Conservation (phyloP, 2,329 filamentous ascomycete species). For the Teratosphaeria nubilosa region DNA sequence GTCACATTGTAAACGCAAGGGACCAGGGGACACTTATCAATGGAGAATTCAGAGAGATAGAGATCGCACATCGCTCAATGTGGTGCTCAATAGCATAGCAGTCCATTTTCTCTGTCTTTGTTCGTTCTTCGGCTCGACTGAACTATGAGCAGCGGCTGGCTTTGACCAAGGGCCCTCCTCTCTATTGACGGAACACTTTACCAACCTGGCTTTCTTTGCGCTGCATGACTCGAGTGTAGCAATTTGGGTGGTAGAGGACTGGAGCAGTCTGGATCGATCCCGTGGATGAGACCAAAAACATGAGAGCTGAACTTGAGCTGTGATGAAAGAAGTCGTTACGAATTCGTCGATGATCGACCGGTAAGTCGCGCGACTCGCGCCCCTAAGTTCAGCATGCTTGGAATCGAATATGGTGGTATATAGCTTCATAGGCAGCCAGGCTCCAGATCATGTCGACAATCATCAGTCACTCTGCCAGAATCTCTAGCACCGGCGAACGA, state of each 20-base stretch:
- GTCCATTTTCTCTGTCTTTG: background rate
- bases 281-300: background rate
- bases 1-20: background rate
- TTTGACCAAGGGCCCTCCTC: background rate
- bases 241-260: background rate
- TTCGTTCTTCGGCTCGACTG: background rate
- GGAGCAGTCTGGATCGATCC: background rate
- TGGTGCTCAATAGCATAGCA: background rate
- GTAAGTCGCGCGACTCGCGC: no score
- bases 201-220: background rate
- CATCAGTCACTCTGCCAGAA: no score
- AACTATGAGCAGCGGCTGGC: background rate
- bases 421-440: no score
- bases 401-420: no score
- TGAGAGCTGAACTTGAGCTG: no score
- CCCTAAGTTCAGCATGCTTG: no score
- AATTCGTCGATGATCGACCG: no score
- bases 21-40: background rate
- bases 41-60: background rate
- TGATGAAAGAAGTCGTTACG: no score
- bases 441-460: no score
- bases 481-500: no score
- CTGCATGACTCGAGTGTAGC: background rate
- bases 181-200: background rate
- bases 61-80: background rate